Evolutionary conservation across 352 stramenopile species (phyloP).

Genomic region (Globisporangium irregulare): DNA sequence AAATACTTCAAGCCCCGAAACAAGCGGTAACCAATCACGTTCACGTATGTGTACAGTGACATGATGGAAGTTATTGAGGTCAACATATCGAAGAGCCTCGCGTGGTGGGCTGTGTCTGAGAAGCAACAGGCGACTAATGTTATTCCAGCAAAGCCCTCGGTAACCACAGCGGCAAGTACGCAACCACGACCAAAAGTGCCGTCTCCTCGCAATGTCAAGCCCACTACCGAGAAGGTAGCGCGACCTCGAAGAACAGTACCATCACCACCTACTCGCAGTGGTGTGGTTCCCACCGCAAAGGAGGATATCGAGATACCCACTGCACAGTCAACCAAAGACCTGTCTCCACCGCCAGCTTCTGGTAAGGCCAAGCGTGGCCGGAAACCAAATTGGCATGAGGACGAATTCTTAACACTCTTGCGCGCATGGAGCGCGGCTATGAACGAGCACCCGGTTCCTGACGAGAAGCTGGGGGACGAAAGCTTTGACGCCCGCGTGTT

Average conservation of each 20-base stretch:
- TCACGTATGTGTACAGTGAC: not conserved
- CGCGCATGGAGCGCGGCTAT: slow-evolving; percentile 5
- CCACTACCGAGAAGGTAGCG: not conserved
- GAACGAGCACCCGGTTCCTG: not conserved
- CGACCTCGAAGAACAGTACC: not conserved
- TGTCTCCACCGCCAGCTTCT: not conserved
- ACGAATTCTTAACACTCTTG: slow-evolving; percentile 5
- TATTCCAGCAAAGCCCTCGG: not conserved
- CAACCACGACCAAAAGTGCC: not conserved
- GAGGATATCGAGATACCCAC: not conserved
- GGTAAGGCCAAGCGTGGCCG: not conserved
- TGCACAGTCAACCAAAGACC: not conserved
- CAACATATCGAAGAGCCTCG: not conserved
- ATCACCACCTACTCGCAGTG: not conserved
- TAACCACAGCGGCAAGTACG: not conserved
- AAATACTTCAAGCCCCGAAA: not conserved
- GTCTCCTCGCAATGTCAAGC: not conserved
- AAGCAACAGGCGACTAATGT: not conserved
- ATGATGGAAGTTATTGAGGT: not conserved
- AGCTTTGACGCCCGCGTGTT: not conserved
- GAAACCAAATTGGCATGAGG: slow-evolving; percentile 3
- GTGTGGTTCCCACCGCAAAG: not conserved
- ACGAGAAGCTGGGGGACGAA: not conserved
- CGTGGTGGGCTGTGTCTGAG: not conserved
- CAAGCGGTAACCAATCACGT: not conserved